Conservation (phyloP, 257 asterid species). For the Fraxinus cuspidata region DNA sequence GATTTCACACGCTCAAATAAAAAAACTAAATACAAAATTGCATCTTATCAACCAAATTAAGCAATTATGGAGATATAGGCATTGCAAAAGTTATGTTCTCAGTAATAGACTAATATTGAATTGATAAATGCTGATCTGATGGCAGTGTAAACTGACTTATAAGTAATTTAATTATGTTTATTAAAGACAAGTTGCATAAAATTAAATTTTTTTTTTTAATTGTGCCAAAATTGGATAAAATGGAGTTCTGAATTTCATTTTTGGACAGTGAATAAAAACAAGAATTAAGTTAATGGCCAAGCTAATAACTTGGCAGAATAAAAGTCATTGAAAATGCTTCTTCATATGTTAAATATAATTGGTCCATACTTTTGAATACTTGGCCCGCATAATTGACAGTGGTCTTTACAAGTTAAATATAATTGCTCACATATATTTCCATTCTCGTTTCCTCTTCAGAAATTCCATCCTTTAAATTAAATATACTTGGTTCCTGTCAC, state of each 20-base stretch:
- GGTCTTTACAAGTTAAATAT: not conserved
- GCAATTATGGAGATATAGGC: not conserved
- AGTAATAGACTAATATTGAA: not conserved
- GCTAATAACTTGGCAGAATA: not conserved
- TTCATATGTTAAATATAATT: not conserved
- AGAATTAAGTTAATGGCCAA: not conserved
- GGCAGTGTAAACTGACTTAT: not conserved
- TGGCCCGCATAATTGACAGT: not conserved
- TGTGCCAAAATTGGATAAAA: not conserved
- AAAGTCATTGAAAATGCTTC: not conserved
- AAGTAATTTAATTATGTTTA: not conserved
- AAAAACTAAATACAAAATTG: not conserved
- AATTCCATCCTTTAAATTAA: not conserved
- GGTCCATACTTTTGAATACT: not conserved
- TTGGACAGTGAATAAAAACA: not conserved
- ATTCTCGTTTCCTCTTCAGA: not conserved
- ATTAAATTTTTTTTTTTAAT: not conserved
- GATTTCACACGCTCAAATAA: not conserved
- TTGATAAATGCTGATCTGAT: not conserved
- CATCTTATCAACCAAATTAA: not conserved
- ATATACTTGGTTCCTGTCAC: not conserved
- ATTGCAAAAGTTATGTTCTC: not conserved
- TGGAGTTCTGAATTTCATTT: not conserved
- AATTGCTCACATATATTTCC: too few species aligned
- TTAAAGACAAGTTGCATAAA: not conserved